Evolutionary conservation across 2,329 filamentous ascomycete species (phyloP).

Genomic region (Fusarium sp.): DNA sequence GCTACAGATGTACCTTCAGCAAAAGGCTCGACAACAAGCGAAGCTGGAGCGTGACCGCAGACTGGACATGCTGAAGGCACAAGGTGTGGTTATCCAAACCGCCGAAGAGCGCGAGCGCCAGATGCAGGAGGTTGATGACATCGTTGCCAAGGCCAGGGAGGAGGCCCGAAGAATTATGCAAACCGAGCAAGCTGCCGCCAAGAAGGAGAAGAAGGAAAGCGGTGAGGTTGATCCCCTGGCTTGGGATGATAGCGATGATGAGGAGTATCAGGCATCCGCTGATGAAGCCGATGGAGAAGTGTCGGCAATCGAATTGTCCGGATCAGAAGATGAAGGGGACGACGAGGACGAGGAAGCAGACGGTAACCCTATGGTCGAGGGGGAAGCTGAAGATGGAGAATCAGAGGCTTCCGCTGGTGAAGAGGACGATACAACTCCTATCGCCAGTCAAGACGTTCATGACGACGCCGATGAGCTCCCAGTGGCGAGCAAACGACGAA

Average conservation of each 20-base stretch:
- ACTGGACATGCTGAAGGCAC: conserved; percentile 79
- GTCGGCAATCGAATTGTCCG: conserved; percentile 57
- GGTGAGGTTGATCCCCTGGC: conserved; percentile 62
- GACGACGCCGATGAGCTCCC: conserved; percentile 53
- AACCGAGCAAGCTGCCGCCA: conserved; percentile 78
- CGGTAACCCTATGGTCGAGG: conserved; percentile 50
- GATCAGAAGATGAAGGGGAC: conserved; percentile 55
- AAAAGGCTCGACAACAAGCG: conserved; percentile 83
- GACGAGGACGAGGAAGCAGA: conserved; percentile 51
- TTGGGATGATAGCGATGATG: conserved; percentile 68
- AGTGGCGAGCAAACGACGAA: conserved; percentile 56
- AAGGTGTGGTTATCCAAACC: conserved; percentile 84
- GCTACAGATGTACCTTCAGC: conserved; percentile 74
- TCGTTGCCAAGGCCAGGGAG: conserved; percentile 83
- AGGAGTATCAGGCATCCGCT: conserved; percentile 58
- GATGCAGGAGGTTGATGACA: conserved; percentile 84
- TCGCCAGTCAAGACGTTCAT: conserved; percentile 53
- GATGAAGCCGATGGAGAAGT: conserved; percentile 54
- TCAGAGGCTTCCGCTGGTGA: conserved; percentile 45
- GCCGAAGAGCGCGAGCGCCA: conserved; percentile 87
- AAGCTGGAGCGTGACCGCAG: conserved; percentile 79
- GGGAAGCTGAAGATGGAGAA: conserved; percentile 57
- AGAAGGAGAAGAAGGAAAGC: conserved; percentile 66
- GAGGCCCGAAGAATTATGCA: conserved; percentile 81
- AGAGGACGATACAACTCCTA: conserved; percentile 47